Evolutionary conservation across 2,329 filamentous ascomycete genomes (phyloP).

Genomic region (Ceratocystis variospora): DNA sequence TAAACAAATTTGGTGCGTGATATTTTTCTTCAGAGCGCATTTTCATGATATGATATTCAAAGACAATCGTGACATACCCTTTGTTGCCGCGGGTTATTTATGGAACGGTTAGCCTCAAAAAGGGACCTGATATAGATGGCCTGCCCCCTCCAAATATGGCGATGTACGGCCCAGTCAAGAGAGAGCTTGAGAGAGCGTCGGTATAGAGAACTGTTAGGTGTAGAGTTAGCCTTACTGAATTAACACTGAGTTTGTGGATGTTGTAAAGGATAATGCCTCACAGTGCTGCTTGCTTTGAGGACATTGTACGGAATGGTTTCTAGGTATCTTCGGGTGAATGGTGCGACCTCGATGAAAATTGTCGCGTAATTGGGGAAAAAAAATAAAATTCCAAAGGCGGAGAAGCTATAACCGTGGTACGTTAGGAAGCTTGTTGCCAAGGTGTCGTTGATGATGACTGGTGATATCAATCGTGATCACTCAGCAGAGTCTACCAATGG

Average conservation of each 20-base stretch:
- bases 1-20: neutral
- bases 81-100: slow-evolving; percentile 74
- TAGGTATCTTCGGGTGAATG: neutral
- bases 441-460: neutral
- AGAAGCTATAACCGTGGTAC: neutral
- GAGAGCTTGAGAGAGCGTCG: slow-evolving; percentile 84
- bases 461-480: neutral
- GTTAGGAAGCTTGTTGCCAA: neutral
- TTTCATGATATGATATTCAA: neutral
- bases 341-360: too few relatives aligned
- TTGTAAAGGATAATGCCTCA: slow-evolving; percentile 27
- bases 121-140: slow-evolving; percentile 89
- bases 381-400: neutral
- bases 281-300: slow-evolving; percentile 38
- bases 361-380: neutral
- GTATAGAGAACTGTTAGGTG: slow-evolving; percentile 54
- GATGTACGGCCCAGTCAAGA: slow-evolving; percentile 88
- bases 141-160: slow-evolving; percentile 87
- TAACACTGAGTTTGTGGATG: neutral
- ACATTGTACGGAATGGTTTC: slow-evolving; percentile 26
- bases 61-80: slow-evolving; percentile 42
- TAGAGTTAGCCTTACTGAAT: neutral
- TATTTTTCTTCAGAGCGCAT: neutral
- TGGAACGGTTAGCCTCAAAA: slow-evolving; percentile 82
- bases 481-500: neutral